phyloP scores from a whole-genome alignment of 768 basidiomycete genomes.

The Filobasidium floriforme region DNA sequence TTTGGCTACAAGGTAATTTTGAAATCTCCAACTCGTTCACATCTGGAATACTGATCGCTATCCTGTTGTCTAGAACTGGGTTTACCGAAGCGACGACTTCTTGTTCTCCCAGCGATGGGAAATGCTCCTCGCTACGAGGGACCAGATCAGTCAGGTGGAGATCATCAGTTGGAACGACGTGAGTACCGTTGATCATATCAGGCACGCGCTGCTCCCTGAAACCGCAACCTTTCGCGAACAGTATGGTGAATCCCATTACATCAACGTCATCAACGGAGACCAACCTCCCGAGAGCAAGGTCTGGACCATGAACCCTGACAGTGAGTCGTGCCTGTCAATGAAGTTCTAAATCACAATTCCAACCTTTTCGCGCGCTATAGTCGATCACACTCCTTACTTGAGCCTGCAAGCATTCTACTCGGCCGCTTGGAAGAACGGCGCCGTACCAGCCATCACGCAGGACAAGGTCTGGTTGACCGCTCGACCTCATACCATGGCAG shows the following conservation, averaged over 20 bases:
- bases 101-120: conserved; percentile 44
- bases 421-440: conserved; percentile 42
- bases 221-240: conserved; percentile 21
- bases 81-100: conserved; percentile 45
- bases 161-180: conserved; percentile 47
- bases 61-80: conserved; percentile 41
- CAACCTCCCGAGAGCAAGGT: conserved; percentile 36
- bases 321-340: not conserved
- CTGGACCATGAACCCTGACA: conserved; percentile 32
- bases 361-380: not conserved
- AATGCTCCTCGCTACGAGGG: conserved; percentile 38
- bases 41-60: not conserved
- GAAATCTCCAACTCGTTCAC: not conserved
- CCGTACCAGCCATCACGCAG: conserved; percentile 31
- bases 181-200: not conserved
- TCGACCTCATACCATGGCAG: conserved; percentile 40
- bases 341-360: no score
- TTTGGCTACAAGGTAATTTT: conserved; percentile 35
- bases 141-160: conserved; percentile 42
- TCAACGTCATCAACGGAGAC: conserved; percentile 37
- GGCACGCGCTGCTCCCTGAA: not conserved
- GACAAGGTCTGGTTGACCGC: conserved; percentile 40
- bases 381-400: conserved; percentile 12
- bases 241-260: conserved; percentile 41
- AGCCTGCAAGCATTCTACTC: conserved; percentile 29